Conservation (phyloP, 1,139 yeast genomes). For the Spencermartinsiella ligniputridi region DNA sequence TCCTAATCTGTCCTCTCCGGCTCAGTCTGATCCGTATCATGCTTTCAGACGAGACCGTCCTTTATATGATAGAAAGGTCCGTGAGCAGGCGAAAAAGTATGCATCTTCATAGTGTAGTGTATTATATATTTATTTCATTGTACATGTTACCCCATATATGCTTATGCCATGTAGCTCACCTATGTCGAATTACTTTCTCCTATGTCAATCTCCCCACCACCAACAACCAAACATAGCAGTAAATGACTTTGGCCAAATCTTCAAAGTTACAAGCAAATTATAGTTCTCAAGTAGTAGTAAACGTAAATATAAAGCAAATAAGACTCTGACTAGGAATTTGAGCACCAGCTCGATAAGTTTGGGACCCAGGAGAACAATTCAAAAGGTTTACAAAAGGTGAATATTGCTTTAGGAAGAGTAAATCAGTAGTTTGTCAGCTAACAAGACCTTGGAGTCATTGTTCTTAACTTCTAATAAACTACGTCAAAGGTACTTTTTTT, state of each 20-base stretch:
- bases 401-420: no score
- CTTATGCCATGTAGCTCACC: neutral
- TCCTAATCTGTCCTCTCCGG: conserved; percentile 95
- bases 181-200: neutral
- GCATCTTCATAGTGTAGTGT: conserved; percentile 29
- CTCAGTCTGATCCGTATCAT: conserved; percentile 95
- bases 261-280: neutral
- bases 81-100: conserved; percentile 76
- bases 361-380: conserved; percentile 24
- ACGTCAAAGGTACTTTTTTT: conserved; percentile 21
- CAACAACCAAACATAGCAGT: no score
- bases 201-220: no score
- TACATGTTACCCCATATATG: neutral
- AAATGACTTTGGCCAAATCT: neutral
- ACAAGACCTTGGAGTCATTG: conserved; percentile 21
- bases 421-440: conserved; percentile 1
- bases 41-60: conserved; percentile 52
- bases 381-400: conserved; percentile 20
- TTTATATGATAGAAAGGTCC: conserved; percentile 75
- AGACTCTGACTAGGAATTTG: conserved; percentile 18
- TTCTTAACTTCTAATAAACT: conserved; percentile 19
- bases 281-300: neutral
- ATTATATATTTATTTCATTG: neutral
- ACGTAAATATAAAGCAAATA: no score
- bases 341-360: conserved; percentile 24